Base-by-base conservation (phyloP, 306 rosid species). In the Quercus bicolor region DNA sequence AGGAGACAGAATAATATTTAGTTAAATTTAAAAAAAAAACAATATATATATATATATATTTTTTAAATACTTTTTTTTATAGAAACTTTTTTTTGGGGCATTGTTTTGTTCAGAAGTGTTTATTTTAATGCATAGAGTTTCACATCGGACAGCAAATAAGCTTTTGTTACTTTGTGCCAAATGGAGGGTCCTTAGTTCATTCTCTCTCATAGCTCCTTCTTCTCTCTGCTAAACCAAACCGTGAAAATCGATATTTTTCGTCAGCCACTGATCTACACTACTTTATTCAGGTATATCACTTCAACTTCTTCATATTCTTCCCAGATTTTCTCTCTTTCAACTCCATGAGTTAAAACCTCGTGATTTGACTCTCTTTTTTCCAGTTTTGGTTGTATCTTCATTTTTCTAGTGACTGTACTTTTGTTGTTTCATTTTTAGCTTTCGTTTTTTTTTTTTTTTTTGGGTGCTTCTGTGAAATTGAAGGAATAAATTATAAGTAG, bases 121-220 rank as follows among this genome's bases (percentile, higher is more conserved):
- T 83, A 86, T 91, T 91, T 88, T 85, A 88, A 72, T 84, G 85
- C 89, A 75, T 80, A 79, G 88, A 82, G 89, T 78, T 87, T 87
- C 93, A 69, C 90, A 87, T 78, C 82, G 64, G 88, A 84, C 93
- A 64, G 71, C 90, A 78, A 84, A 78, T 68, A 73, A 87, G 88
- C 91, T 80, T 80, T 78, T 82, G 86, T 87, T 79, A 72, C 89
- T 78, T 87, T 86, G 87, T 87, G 90, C 85, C 77, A 68, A 85
- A 87, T 87, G 90, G 97, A 87, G 90, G 92, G 86, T 85, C 93
- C 96, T 82, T 84, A 82, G 88, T 52, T 62, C 33, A 45, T 71
- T 65, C 73, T 75, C 74, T 55, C 72, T 15, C 55, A 68, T 66
- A 80, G 61, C 76, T 20, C 55, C 73, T 72, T 74, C 80, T 69